Evolutionary conservation across 345 rosid species (phyloP).

Genomic region (Kandelia obovata): DNA sequence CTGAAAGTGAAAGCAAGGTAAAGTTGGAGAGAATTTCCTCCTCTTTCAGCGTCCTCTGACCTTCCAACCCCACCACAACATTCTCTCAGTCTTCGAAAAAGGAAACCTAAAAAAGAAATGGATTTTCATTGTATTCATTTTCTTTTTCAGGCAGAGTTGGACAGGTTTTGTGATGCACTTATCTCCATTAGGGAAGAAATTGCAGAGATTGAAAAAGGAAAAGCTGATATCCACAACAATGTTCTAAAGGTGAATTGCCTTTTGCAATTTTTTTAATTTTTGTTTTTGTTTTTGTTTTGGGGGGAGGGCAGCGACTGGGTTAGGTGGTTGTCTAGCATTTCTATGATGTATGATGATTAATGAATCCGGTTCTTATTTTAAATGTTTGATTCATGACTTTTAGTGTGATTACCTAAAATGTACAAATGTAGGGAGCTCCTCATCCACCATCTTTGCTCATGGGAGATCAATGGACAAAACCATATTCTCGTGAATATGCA

Average conservation of each 20-base stretch:
- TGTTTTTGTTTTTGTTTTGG: no score
- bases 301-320: no score
- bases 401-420: conserved; percentile 10
- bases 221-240: conserved; percentile 78
- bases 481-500: conserved; percentile 89
- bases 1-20: conserved; percentile 99
- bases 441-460: conserved; percentile 98
- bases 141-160: conserved; percentile 84
- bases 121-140: conserved; percentile 7
- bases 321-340: no score
- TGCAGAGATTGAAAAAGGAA: conserved; percentile 50
- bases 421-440: conserved; percentile 80
- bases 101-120: no score
- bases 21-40: neutral
- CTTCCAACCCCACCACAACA: no score
- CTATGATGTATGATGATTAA: neutral
- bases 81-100: no score
- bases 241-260: conserved; percentile 71
- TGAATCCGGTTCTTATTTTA: neutral
- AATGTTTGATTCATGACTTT: neutral
- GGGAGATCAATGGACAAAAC: conserved; percentile 93
- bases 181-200: conserved; percentile 97
- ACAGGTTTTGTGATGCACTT: conserved; percentile 93
- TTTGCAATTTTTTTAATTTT: no score
- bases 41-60: neutral